Base-by-base conservation (phyloP, 176 grass and related monocot species). In the Triticum urartu region DNA sequence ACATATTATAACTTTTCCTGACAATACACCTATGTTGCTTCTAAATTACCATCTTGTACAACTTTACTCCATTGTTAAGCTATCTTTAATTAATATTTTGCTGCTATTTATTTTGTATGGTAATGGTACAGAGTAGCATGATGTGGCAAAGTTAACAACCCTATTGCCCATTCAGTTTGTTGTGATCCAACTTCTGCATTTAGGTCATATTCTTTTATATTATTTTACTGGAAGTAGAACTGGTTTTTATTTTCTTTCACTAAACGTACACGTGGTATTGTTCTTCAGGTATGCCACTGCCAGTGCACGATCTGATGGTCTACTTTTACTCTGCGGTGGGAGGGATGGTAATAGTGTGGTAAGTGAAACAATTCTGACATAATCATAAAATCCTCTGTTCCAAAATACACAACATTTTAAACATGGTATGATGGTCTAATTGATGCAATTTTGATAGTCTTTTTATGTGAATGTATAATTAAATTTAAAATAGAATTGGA, bases 311-410 rank as follows among this genome's bases (percentile, higher is more conserved):
- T 99, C 97, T 64, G 97, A 99, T 77, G 97, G 97, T 77, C 97
- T 99, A 88, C 94, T 99, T 81, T 81, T 99, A 86, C 94, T 97
- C 79, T 99, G 94, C 80, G 97, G 97, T 56, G 97, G 97, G 71
- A 97, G 97, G 74, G 97, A 99, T 91, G 97, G 92, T 5, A 99
- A 93, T 83, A 96, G 97, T 81, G 97, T 99, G 92, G 97, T 99
- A 92, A 72, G 87, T 79, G n/a, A 73, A 72, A 74, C 47, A 34
- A 81, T 75, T 7, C 83, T 1, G 24, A 36, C 59, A 36, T 14
- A 26, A 64, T 62, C 78, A 70, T 77, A 21, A 58, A 58, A 17
- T 56, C 15, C 17, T 34, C 47, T 4, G 9, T 34, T 54, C 28
- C 17, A 56, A 54, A 34, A 77, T 77, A 54, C 47, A 77, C 21